Conservation (phyloP, 139 green algal species). For the Chlorella sp. region DNA sequence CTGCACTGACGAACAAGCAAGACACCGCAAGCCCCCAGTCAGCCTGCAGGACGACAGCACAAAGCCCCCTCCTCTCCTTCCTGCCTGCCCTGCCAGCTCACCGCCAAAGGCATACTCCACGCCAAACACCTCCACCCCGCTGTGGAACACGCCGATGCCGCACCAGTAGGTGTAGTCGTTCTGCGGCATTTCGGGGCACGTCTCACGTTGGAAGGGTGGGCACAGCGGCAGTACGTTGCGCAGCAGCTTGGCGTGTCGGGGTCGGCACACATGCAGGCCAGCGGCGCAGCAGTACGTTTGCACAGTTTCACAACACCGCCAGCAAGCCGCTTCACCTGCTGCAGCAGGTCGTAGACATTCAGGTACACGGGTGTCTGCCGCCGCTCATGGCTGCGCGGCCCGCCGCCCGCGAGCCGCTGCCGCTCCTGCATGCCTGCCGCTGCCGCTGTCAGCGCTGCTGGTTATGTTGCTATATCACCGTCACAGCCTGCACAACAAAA, state of each 20-base stretch:
- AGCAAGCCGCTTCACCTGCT: slow-evolving; percentile 32
- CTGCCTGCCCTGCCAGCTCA: background rate
- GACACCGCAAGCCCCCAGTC: no score
- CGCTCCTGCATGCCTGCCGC: no score
- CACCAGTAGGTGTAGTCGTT: slow-evolving; percentile 82
- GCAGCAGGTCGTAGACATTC: slow-evolving; percentile 89
- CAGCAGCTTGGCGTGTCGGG: no score
- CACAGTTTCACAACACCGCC: background rate
- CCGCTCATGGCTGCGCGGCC: background rate
- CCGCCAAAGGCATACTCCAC: slow-evolving; percentile 91
- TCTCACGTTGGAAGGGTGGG: no score
- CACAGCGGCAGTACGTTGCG: no score
- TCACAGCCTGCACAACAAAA: background rate
- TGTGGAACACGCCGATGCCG: slow-evolving; percentile 87
- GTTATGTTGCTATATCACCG: no score
- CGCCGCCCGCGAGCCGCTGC: background rate
- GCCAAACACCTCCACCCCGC: slow-evolving; percentile 89
- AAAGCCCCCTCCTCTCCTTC: background rate
- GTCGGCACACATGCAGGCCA: background rate
- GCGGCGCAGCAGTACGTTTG: background rate
- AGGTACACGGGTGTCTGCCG: slow-evolving; percentile 43
- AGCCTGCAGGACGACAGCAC: background rate
- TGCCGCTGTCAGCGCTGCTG: no score
- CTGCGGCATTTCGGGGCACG: no score
- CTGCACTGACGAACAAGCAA: no score